phyloP scores from a whole-genome alignment of 192 early-diverging fungal species.

The Entomortierella lignicola region DNA sequence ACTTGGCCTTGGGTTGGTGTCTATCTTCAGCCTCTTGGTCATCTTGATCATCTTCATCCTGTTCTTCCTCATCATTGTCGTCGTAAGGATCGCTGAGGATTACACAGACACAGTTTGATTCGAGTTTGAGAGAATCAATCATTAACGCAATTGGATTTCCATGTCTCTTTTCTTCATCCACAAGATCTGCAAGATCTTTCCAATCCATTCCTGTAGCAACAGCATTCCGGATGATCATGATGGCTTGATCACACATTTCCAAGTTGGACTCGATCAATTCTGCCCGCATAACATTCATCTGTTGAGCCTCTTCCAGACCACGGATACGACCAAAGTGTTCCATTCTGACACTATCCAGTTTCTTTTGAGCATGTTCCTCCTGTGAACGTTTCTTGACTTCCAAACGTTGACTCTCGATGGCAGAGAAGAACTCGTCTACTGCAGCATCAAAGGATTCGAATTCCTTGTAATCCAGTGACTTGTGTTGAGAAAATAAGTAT shows the following conservation, averaged over 20 bases:
- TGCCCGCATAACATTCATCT: slow-evolving; percentile 78
- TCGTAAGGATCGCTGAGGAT: slow-evolving; percentile 68
- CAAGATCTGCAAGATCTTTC: slow-evolving; percentile 90
- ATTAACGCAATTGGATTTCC: slow-evolving; percentile 85
- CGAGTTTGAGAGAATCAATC: slow-evolving; percentile 80
- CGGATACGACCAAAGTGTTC: slow-evolving; percentile 84
- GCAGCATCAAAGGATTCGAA: slow-evolving; percentile 84
- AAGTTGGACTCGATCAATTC: slow-evolving; percentile 87
- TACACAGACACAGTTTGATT: slow-evolving; percentile 77
- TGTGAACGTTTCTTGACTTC: slow-evolving; percentile 75
- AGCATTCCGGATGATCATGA: slow-evolving; percentile 87
- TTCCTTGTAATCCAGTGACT: slow-evolving; percentile 61
- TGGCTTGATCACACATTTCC: slow-evolving; percentile 87
- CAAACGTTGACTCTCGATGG: slow-evolving; percentile 88
- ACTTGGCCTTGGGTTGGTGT: slow-evolving; percentile 44
- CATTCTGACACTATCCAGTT: slow-evolving; percentile 83
- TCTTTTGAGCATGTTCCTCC: slow-evolving; percentile 81
- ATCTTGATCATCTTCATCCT: slow-evolving; percentile 53
- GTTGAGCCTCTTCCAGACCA: slow-evolving; percentile 79
- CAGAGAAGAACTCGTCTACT: slow-evolving; percentile 94
- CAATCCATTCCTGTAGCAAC: slow-evolving; percentile 96
- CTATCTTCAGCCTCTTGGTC: slow-evolving; percentile 56
- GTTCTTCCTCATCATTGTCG: slow-evolving; percentile 57
- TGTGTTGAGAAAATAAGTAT: slow-evolving; percentile 74
- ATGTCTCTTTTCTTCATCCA: slow-evolving; percentile 81